These are phyloP conservation scores for Ziziphus jujuba DNA, from an alignment of 306 rosid genomes.

Conservation along the genomic window DNA sequence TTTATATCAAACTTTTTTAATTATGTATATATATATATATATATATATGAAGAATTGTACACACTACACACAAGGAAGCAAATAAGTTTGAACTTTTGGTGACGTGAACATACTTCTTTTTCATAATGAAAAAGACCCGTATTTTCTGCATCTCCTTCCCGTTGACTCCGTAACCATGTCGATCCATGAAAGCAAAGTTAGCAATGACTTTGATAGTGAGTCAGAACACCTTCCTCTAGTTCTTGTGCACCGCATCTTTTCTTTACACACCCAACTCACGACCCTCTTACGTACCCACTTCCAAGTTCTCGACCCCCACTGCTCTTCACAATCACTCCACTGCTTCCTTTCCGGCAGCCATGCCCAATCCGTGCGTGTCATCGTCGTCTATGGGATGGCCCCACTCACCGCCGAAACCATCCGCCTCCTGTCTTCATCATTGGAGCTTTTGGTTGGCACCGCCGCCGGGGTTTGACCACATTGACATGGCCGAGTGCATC, in stretches of 20 bases:
- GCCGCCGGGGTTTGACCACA: slow-evolving; percentile 16
- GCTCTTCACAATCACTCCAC: neutral
- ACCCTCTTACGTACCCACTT: neutral
- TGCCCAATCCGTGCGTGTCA: neutral
- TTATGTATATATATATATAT: too few species aligned
- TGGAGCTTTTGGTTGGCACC: slow-evolving; percentile 8
- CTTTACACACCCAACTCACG: neutral
- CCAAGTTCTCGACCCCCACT: slow-evolving; percentile 3
- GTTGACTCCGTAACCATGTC: too few species aligned
- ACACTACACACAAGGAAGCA: too few species aligned
- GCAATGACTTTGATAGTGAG: neutral
- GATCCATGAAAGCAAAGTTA: too few species aligned
- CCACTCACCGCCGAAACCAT: neutral
- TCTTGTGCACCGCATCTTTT: neutral
- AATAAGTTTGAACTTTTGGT: too few species aligned
- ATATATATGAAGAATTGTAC: too few species aligned
- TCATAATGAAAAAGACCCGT: too few species aligned
- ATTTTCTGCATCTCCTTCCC: too few species aligned
- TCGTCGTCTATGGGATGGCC: neutral
- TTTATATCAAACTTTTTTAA: too few species aligned
- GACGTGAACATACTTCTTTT: too few species aligned
- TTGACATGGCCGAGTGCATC: slow-evolving; percentile 18
- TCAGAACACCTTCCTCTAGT: slow-evolving; percentile 1
- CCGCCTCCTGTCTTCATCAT: slow-evolving; percentile 8
- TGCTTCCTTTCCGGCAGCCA: neutral